Percentiles rank a stretch among this genome's conserved stretches.
phyloP scores from a whole-genome alignment of 176 grass and related monocot genomes.

The Aegilops tauschii region DNA sequence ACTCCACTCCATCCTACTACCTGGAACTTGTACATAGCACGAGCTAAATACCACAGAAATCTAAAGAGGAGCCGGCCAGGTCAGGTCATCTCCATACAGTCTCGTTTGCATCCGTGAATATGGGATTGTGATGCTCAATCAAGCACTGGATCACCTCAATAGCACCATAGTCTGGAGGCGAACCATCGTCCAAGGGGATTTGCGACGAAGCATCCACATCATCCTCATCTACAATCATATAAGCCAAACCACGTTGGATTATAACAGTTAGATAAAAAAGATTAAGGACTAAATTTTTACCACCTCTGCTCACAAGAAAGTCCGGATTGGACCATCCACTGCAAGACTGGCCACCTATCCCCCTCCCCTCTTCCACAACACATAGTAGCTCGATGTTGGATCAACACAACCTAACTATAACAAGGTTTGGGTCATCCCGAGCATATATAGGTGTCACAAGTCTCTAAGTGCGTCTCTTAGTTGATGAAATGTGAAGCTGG shows the following conservation, averaged over 20 bases:
- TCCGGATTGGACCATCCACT: neutral
- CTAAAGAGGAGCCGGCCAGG: neutral
- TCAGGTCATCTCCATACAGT: slow-evolving; percentile 71
- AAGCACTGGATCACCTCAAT: slow-evolving; percentile 95
- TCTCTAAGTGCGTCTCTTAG: neutral
- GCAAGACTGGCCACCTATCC: neutral
- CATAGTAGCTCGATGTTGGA: neutral
- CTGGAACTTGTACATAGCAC: slow-evolving; percentile 48
- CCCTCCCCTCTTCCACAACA: neutral
- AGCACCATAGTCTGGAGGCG: slow-evolving; percentile 75
- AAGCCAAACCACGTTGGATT: neutral
- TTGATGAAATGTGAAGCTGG: neutral
- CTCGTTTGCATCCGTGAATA: slow-evolving; percentile 86
- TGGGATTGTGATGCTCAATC: slow-evolving; percentile 91
- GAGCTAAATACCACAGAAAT: slow-evolving; percentile 34
- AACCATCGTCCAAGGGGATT: slow-evolving; percentile 83
- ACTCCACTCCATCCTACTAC: slow-evolving; percentile 38
- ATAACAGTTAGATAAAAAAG: neutral
- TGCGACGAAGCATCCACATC: slow-evolving; percentile 74
- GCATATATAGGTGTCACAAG: neutral
- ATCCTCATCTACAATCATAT: slow-evolving; percentile 68
- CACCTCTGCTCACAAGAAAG: neutral
- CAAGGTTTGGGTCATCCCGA: neutral
- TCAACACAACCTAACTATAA: neutral
- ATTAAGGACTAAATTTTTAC: neutral